These are phyloP conservation scores for Magnolia changhungtana DNA, from an alignment of 164 flowering plant species.

Conservation along the genomic window DNA sequence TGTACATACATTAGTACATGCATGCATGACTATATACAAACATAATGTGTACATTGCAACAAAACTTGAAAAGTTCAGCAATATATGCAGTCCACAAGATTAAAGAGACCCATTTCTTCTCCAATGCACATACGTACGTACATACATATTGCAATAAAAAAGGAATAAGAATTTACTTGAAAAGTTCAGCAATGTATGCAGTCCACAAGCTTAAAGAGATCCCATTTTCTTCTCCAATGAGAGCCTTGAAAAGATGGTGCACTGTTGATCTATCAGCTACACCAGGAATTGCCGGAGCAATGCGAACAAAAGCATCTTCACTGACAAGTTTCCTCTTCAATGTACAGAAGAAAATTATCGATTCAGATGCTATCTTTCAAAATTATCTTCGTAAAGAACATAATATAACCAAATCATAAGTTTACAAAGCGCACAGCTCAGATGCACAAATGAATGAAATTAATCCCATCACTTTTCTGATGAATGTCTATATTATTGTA, in stretches of 20 bases:
- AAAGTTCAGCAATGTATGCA: slow-evolving; percentile 61
- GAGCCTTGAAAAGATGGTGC: slow-evolving; percentile 83
- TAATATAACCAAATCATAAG: background rate
- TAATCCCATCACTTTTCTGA: background rate
- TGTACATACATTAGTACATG: background rate
- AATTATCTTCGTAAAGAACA: background rate
- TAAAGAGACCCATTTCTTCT: too few relatives aligned
- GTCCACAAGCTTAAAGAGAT: slow-evolving; percentile 68
- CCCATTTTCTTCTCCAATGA: slow-evolving; percentile 67
- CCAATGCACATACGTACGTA: background rate
- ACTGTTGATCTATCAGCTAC: slow-evolving; percentile 85
- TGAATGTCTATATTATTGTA: background rate
- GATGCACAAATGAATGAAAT: background rate
- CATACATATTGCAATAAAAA: background rate
- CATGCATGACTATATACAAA: too few relatives aligned
- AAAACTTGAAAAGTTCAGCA: too few relatives aligned
- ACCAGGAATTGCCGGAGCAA: slow-evolving; percentile 89
- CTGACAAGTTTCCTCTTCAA: slow-evolving; percentile 59
- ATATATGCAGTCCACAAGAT: too few relatives aligned
- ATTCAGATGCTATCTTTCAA: slow-evolving; percentile 7
- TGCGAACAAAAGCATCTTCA: slow-evolving; percentile 85
- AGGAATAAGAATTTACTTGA: slow-evolving; percentile 51
- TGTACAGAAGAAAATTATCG: slow-evolving; percentile 11
- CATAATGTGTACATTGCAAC: too few relatives aligned
- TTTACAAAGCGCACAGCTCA: background rate